These are phyloP conservation scores for Aspergillus caelatus DNA, from an alignment of 2,329 filamentous ascomycete species.

Conservation along the genomic window DNA sequence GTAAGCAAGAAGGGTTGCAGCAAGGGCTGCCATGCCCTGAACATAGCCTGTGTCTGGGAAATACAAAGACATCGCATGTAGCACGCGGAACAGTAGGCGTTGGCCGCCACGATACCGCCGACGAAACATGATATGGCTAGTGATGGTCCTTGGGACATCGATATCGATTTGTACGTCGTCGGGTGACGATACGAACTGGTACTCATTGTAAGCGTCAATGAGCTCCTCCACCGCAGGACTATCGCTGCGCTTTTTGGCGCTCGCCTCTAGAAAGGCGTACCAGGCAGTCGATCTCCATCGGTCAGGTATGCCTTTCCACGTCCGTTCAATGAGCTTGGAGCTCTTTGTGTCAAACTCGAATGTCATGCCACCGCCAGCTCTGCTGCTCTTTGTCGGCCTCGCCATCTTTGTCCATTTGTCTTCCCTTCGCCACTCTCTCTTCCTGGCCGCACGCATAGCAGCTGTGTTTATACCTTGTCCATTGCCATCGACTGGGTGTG, in stretches of 20 bases:
- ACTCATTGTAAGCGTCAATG: conserved; percentile 69
- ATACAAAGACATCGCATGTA: conserved; percentile 89
- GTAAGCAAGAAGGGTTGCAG: conserved; percentile 90
- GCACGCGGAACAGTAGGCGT: conserved; percentile 84
- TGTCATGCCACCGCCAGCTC: conserved; percentile 62
- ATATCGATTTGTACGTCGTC: conserved; percentile 98
- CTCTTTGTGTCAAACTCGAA: conserved; percentile 81
- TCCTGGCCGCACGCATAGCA: conserved; percentile 53
- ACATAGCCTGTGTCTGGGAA: conserved; percentile 92
- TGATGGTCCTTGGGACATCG: conserved; percentile 93
- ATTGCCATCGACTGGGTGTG: conserved; percentile 56
- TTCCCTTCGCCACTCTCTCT: conserved; percentile 64
- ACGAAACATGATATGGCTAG: conserved; percentile 95
- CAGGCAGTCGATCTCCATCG: conserved; percentile 91
- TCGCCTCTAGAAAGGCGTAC: conserved; percentile 86
- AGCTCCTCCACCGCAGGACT: conserved; percentile 71
- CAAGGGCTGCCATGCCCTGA: conserved; percentile 94
- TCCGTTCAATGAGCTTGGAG: conserved; percentile 84
- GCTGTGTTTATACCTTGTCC: conserved; percentile 51
- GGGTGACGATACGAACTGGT: conserved; percentile 73
- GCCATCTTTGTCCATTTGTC: conserved; percentile 73
- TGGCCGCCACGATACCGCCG: conserved; percentile 89
- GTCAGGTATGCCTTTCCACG: conserved; percentile 98
- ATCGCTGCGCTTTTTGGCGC: conserved; percentile 66
- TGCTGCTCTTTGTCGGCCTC: conserved; percentile 46